Evolutionary conservation across 768 basidiomycete genomes (phyloP), one percentile per base, ranked within the genome.

Genomic region (Mycena floridula): DNA sequence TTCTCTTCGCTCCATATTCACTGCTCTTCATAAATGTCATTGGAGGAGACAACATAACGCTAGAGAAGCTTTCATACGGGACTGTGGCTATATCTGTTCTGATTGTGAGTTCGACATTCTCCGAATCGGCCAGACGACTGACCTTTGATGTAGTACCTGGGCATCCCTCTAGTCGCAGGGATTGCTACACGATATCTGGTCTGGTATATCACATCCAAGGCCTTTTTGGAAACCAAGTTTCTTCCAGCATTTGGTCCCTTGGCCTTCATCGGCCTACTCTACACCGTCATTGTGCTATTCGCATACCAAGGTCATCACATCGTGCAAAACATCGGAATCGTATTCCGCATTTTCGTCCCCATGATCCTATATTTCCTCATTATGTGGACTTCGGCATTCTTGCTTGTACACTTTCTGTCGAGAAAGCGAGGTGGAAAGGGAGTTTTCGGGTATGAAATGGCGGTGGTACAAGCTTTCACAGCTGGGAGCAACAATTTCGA

Each of bases 401-500:
- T 63, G 85, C 15, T 82, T 68, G 55, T 70, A 63, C 48, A 64
- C 81, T 13, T 59, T 66, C 9, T 55, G 70, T 35, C 56, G 60
- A 30, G 63, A 69, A 44, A 49, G 45, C 6, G 30, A 25, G 42
- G 25, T 44, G 23, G 41, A 46, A 16, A 42, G 27, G 43, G 44
- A 15, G 35, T 47, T 8, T 67, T 66, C 46, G 75, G 75, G 6
- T 91, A 89, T 54, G 74, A 88, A 53, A 76, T 79, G 66, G 84
- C 85, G 0, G 83, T 82, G 2, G 79, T 82, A 3, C 89, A 90
- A 54, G 72, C 80, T 0, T 91, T 91, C 60, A 89, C 89, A 0
- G 85, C 85, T 0, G 81, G 79, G 2, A 84, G 81, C 44, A 89
- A 89, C 55, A 90, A 89, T 53, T 84, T 85, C 48, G 82, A 91